phyloP scores from a whole-genome alignment of 73 alveolate species.

The Paramecium tetraurelia region DNA sequence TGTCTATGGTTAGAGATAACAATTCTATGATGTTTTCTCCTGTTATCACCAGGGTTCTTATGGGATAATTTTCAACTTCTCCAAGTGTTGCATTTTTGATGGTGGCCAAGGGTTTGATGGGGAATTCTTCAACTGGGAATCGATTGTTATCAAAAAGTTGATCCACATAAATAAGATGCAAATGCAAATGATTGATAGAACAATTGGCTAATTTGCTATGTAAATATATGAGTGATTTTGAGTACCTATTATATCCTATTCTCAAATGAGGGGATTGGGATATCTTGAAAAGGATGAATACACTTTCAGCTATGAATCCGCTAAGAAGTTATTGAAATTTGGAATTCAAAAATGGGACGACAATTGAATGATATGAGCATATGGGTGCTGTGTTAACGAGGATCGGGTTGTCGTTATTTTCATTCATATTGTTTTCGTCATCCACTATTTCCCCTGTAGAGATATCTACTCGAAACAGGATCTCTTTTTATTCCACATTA shows the following conservation, averaged over 20 bases:
- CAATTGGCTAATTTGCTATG: slow-evolving; percentile 15
- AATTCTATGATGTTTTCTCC: not conserved
- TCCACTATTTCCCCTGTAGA: not conserved
- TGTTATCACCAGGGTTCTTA: not conserved
- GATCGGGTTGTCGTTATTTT: not conserved
- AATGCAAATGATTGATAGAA: slow-evolving; percentile 33
- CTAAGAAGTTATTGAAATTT: not conserved
- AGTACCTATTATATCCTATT: slow-evolving; percentile 41
- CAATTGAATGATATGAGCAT: slow-evolving; percentile 34
- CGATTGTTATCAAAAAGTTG: not conserved
- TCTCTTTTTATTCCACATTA: not conserved
- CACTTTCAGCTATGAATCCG: not conserved
- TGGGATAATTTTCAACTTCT: slow-evolving; percentile 5
- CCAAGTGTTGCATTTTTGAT: not conserved
- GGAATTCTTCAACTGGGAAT: slow-evolving; percentile 13
- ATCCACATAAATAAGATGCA: slow-evolving; percentile 32
- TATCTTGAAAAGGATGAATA: not conserved
- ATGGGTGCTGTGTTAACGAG: not conserved
- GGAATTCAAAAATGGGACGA: slow-evolving; percentile 11
- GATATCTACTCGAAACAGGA: not conserved
- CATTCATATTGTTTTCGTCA: not conserved
- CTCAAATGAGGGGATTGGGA: not conserved
- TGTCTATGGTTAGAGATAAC: not conserved
- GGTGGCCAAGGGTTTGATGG: not conserved
- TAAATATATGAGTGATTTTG: no score